Percentiles rank a stretch among this genome's conserved stretches.
These are phyloP conservation scores for Pseudogymnoascus sp. DNA, from an alignment of 2,329 filamentous ascomycete species.

Conservation along the genomic window DNA sequence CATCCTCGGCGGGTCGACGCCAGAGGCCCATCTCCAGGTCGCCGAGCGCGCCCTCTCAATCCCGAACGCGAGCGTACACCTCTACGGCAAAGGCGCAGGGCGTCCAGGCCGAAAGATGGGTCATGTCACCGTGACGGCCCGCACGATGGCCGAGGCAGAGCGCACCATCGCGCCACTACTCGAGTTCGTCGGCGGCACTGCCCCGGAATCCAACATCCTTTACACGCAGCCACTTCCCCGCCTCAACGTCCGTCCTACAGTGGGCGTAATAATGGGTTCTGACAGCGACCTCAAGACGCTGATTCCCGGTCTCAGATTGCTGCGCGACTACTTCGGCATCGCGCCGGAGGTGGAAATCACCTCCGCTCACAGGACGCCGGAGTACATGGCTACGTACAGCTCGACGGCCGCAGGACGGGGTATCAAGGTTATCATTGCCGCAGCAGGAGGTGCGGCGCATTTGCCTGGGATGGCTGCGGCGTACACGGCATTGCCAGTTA, in stretches of 20 bases:
- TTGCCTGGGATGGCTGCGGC: slow-evolving; percentile 69
- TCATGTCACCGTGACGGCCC: slow-evolving; percentile 75
- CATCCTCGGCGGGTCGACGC: slow-evolving; percentile 61
- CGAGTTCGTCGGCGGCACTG: slow-evolving; percentile 49
- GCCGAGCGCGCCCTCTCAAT: slow-evolving; percentile 47
- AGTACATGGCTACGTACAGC: slow-evolving; percentile 61
- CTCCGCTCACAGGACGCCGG: slow-evolving; percentile 68
- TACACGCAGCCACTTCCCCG: slow-evolving; percentile 13
- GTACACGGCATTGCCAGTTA: slow-evolving; percentile 64
- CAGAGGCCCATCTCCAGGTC: slow-evolving; percentile 53
- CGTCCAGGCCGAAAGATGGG: slow-evolving; percentile 91
- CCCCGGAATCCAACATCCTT: neutral
- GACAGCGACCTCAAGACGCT: slow-evolving; percentile 68
- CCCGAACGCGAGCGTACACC: slow-evolving; percentile 60
- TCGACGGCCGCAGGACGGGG: slow-evolving; percentile 54
- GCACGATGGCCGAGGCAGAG: slow-evolving; percentile 60
- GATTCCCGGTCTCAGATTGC: slow-evolving; percentile 55
- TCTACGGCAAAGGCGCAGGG: slow-evolving; percentile 78
- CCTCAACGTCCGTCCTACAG: slow-evolving; percentile 40
- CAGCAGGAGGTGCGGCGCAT: slow-evolving; percentile 65
- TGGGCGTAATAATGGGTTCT: slow-evolving; percentile 78
- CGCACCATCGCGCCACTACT: slow-evolving; percentile 63
- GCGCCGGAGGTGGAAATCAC: slow-evolving; percentile 68
- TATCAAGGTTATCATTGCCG: slow-evolving; percentile 67
- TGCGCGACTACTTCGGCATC: slow-evolving; percentile 57